phyloP scores from a whole-genome alignment of 331 rosid species.

The Cydonia oblonga region DNA sequence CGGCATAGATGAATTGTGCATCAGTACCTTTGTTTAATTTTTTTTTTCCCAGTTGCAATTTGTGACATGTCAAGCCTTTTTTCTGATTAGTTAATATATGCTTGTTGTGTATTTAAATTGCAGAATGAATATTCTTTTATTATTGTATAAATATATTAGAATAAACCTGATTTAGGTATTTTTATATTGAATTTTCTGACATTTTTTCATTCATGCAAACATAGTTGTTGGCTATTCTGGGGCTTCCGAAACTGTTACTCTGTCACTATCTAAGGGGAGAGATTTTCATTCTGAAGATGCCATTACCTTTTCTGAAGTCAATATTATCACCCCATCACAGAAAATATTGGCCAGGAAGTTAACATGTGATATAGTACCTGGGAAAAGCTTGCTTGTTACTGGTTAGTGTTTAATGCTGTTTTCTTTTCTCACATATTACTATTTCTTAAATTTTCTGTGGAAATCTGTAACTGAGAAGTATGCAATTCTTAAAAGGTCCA shows the following conservation, averaged over 20 bases:
- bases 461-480: conserved; percentile 5
- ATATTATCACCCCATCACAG: conserved; percentile 76
- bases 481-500: conserved; percentile 55
- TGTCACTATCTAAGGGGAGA: conserved; percentile 19
- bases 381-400: conserved; percentile 82
- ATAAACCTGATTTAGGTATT: neutral
- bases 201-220: conserved; percentile 1
- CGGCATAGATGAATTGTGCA: neutral
- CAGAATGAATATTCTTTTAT: neutral
- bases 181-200: neutral
- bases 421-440: neutral
- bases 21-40: neutral
- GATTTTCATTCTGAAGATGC: conserved; percentile 40
- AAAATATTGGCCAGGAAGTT: conserved; percentile 82
- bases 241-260: conserved; percentile 22
- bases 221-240: conserved; percentile 24
- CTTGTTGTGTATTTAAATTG: neutral
- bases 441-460: neutral
- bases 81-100: neutral
- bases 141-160: neutral
- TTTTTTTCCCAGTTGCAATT: neutral
- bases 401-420: conserved; percentile 45
- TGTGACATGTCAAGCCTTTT: neutral
- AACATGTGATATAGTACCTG: conserved; percentile 62
- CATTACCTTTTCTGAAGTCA: conserved; percentile 73